Evolutionary conservation across 2,329 filamentous ascomycete species (phyloP).

Genomic region (Microascus cirrosus): DNA sequence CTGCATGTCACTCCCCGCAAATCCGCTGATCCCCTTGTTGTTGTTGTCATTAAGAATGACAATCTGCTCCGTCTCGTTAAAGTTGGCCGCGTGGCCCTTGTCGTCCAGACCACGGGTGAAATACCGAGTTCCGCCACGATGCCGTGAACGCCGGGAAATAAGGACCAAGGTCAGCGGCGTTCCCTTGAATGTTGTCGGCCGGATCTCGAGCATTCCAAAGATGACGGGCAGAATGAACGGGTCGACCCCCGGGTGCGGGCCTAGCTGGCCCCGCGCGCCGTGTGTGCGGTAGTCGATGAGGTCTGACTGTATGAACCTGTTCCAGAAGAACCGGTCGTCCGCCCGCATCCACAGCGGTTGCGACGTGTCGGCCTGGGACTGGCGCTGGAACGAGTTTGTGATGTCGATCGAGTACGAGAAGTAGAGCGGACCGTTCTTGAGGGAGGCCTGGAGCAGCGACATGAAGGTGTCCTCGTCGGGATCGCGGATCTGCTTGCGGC

Average conservation of each 20-base stretch:
- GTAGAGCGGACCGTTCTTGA: constrained; percentile 85
- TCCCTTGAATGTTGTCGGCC: constrained; percentile 73
- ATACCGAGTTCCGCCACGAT: constrained; percentile 84
- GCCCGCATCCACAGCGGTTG: constrained; percentile 80
- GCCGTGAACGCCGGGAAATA: constrained; percentile 79
- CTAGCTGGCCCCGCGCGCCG: constrained; percentile 51
- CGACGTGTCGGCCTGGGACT: constrained; percentile 62
- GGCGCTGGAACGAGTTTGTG: constrained; percentile 93
- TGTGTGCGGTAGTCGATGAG: constrained; percentile 74
- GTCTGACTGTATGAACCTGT: constrained; percentile 82
- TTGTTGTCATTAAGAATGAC: constrained; percentile 73
- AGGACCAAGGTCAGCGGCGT: constrained; percentile 76
- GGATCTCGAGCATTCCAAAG: constrained; percentile 91
- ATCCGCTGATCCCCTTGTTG: constrained; percentile 64
- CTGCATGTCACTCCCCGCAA: constrained; percentile 64
- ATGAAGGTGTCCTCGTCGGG: constrained; percentile 91
- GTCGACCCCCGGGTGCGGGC: constrained; percentile 66
- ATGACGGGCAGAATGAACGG: constrained; percentile 93
- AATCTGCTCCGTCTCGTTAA: constrained; percentile 95
- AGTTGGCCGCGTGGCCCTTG: constrained; percentile 91
- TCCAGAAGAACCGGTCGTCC: constrained; percentile 99
- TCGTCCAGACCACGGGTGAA: constrained; percentile 92
- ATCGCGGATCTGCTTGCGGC: constrained; percentile 84
- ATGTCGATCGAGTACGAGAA: constrained; percentile 97
- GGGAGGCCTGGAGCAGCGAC: constrained; percentile 64